Percentiles rank a stretch among this genome's conserved stretches.
phyloP scores from a whole-genome alignment of 805 yeast genomes.

The Starmerella riodocensis region DNA sequence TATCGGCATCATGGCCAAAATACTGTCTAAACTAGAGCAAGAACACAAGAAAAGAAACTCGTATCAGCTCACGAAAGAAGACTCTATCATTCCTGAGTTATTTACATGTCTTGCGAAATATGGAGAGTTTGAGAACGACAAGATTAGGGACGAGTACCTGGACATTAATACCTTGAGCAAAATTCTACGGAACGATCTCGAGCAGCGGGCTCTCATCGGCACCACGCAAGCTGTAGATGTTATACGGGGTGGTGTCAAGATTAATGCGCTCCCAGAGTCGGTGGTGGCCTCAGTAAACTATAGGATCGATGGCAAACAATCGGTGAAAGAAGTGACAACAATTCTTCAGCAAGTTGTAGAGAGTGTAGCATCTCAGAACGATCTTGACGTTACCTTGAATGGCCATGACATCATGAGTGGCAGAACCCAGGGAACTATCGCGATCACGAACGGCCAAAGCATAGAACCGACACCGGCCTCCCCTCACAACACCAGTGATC shows the following conservation, averaged over 20 bases:
- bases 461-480: conserved; percentile 44
- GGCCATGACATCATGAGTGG: conserved; percentile 21
- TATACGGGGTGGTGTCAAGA: conserved; percentile 57
- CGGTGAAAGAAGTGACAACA: conserved; percentile 32
- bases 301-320: conserved; percentile 48
- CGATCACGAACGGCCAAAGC: conserved; percentile 17
- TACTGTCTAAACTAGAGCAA: conserved; percentile 43
- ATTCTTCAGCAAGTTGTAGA: conserved; percentile 28
- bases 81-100: conserved; percentile 24
- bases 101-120: conserved; percentile 55
- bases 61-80: conserved; percentile 35
- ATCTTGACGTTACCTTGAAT: conserved; percentile 32
- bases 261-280: conserved; percentile 62
- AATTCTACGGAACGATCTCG: neutral
- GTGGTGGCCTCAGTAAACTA: conserved; percentile 45
- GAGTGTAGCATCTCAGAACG: conserved; percentile 33
- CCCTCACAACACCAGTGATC: conserved; percentile 29
- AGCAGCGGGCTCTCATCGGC: conserved; percentile 3
- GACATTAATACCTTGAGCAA: neutral
- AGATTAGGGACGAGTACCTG: conserved; percentile 9
- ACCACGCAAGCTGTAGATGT: conserved; percentile 61
- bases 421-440: conserved; percentile 32
- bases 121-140: conserved; percentile 25
- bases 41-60: conserved; percentile 34
- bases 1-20: conserved; percentile 57